Conservation (phyloP, 345 rosid species). For the Xanthoceras sorbifolium region DNA sequence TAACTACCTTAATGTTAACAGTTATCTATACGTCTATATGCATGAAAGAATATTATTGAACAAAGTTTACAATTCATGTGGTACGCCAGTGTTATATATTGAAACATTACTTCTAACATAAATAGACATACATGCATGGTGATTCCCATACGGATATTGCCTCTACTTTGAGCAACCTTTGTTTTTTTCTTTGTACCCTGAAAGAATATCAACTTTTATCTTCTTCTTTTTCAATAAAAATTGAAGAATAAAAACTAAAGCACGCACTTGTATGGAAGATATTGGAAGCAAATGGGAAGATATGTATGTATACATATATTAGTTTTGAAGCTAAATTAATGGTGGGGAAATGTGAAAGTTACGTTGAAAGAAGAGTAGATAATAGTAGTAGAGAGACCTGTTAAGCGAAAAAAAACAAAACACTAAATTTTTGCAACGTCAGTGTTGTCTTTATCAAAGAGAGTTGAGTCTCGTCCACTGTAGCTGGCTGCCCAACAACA, state of each 20-base stretch:
- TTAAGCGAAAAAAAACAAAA: background rate
- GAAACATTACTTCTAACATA: background rate
- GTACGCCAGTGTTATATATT: background rate
- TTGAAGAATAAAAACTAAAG: constrained; percentile 7
- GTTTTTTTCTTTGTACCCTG: background rate
- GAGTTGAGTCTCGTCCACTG: background rate
- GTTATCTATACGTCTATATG: too few relatives aligned
- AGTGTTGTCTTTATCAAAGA: constrained; percentile 30
- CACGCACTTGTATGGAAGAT: constrained; percentile 27
- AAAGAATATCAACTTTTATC: background rate
- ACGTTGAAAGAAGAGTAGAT: background rate
- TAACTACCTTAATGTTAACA: too few relatives aligned
- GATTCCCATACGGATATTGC: background rate
- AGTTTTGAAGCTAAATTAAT: background rate
- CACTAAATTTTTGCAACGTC: constrained; percentile 27
- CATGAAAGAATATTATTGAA: background rate
- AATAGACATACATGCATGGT: background rate
- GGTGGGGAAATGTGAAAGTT: background rate
- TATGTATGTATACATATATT: too few relatives aligned
- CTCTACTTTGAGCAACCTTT: background rate
- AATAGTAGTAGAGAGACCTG: background rate
- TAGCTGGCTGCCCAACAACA: constrained; percentile 1
- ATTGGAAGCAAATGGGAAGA: background rate
- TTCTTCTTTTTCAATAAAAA: too few relatives aligned
- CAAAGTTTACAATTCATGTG: background rate